Evolutionary conservation across 2,329 filamentous ascomycete species (phyloP), one percentile per base, ranked within the genome.

Genomic region (Dactylellina parvicollis): DNA sequence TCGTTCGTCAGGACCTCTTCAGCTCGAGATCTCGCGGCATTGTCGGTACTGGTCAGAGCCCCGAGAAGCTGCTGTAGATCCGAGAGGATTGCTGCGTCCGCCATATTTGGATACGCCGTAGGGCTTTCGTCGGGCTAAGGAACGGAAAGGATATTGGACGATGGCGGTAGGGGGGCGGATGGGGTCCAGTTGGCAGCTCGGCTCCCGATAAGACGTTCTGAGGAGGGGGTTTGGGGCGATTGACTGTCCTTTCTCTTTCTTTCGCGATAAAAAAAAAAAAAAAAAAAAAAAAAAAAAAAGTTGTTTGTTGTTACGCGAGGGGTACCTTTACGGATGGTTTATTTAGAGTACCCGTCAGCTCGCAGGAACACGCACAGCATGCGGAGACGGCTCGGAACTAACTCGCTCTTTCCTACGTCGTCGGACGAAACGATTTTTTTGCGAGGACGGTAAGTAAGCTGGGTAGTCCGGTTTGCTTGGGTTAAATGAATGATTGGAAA

Each of bases 1-100:
- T 92, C 93, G 82, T 88, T 91, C 81, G 92, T 91, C 75, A 99
- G 84, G 81, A 93, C 90, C 76, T 96, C 92, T 82, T 99, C 95
- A 57, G 94, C 94, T 81, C 92, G 88, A 28, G 90, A 88, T 80
- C 95, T 90, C 78, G 92, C 86, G 69, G 85, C 85, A 83, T 99
- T 99, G 83, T 99, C 94, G 78, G 92, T 83, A 50, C 92, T 94
- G 83, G 95, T 91, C 76, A 99, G 87, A 77, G 90, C 93, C 83
- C 91, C 88, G 80, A 99, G 86, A 77, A 99, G 88, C 46, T 50
- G 56, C 46, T 67, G 36, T 14, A 74, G 22, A n/a, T 57, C 54
- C 12, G 44, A 20, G 9, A 49, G 20, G 32, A 55, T 52, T 32
- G 42, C 22, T 56, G 57, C 47, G 5, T 69, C 70, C 30, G 44